These are phyloP conservation scores for Chenopodium suecicum DNA, from an alignment of 148 eudicot species.

Conservation along the genomic window DNA sequence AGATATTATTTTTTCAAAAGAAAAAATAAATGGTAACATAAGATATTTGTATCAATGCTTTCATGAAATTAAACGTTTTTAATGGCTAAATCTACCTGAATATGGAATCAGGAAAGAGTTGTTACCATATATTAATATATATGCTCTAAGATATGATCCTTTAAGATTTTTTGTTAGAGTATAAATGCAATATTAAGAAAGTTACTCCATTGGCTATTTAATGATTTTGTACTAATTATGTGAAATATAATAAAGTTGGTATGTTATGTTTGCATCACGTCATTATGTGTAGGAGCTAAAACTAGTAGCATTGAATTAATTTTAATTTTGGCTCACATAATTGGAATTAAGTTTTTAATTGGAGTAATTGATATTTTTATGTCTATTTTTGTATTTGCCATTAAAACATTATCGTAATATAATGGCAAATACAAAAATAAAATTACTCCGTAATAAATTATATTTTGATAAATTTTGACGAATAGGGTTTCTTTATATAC, in stretches of 20 bases:
- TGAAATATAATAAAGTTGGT: not conserved
- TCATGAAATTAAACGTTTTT: not conserved
- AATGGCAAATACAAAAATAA: too few species aligned
- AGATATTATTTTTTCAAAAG: too few species aligned
- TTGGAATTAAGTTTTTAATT: not conserved
- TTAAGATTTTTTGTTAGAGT: slow-evolving; percentile 2
- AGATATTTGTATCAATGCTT: slow-evolving; percentile 16
- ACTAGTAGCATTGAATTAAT: not conserved
- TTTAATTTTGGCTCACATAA: not conserved
- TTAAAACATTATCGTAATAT: too few species aligned
- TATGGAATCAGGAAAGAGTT: slow-evolving; percentile 18
- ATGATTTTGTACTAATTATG: slow-evolving; percentile 20
- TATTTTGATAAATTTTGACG: too few species aligned
- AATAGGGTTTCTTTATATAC: too few species aligned
- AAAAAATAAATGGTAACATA: slow-evolving; percentile 9
- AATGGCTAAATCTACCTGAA: slow-evolving; percentile 19
- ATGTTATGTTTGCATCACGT: slow-evolving; percentile 18
- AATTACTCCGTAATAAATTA: too few species aligned
- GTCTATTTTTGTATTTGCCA: too few species aligned
- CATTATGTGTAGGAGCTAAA: not conserved
- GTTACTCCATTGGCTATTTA: not conserved
- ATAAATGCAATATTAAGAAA: slow-evolving; percentile 9
- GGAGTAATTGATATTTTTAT: not conserved
- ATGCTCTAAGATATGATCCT: slow-evolving; percentile 5
- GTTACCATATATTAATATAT: not conserved